phyloP scores from a whole-genome alignment of 2,329 filamentous ascomycete species.

The Teratosphaeria destructans region DNA sequence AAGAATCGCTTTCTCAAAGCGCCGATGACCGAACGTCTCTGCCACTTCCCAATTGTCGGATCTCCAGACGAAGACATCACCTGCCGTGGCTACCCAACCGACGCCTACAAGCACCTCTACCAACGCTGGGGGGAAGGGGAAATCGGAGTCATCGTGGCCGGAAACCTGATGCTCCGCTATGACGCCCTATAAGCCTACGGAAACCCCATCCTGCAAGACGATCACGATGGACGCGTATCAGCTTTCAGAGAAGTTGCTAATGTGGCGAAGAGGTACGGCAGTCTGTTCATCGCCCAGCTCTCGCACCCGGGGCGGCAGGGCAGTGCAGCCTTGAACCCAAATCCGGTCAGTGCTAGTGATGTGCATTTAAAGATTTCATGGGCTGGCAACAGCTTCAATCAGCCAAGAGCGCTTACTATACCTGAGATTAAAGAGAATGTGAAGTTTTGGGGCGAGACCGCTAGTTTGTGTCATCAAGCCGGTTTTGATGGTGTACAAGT shows the following conservation, averaged over 20 bases:
- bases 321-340: slow-evolving; percentile 17
- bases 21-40: slow-evolving; percentile 22
- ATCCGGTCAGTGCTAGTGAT: slow-evolving; percentile 22
- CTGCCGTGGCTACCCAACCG: slow-evolving; percentile 17
- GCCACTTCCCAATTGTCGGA: slow-evolving; percentile 15
- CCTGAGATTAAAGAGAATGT: slow-evolving; percentile 22
- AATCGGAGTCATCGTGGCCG: slow-evolving; percentile 22
- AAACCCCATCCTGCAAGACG: slow-evolving; percentile 20
- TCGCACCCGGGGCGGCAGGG: slow-evolving; percentile 23
- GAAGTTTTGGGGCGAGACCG: slow-evolving; percentile 16
- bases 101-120: slow-evolving; percentile 19
- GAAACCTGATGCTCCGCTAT: slow-evolving; percentile 22
- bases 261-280: slow-evolving; percentile 16
- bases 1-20: slow-evolving; percentile 23
- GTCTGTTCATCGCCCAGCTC: slow-evolving; percentile 21
- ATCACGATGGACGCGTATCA: slow-evolving; percentile 16
- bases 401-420: slow-evolving; percentile 17
- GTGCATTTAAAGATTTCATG: slow-evolving; percentile 20
- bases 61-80: slow-evolving; percentile 9
- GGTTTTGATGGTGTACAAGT: slow-evolving; percentile 20
- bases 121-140: slow-evolving; percentile 20
- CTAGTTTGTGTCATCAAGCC: slow-evolving; percentile 13
- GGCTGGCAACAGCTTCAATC: slow-evolving; percentile 20
- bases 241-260: slow-evolving; percentile 15
- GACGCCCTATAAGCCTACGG: slow-evolving; percentile 23